phyloP scores from a whole-genome alignment of 768 basidiomycete genomes.

The Lactarius trivialis region DNA sequence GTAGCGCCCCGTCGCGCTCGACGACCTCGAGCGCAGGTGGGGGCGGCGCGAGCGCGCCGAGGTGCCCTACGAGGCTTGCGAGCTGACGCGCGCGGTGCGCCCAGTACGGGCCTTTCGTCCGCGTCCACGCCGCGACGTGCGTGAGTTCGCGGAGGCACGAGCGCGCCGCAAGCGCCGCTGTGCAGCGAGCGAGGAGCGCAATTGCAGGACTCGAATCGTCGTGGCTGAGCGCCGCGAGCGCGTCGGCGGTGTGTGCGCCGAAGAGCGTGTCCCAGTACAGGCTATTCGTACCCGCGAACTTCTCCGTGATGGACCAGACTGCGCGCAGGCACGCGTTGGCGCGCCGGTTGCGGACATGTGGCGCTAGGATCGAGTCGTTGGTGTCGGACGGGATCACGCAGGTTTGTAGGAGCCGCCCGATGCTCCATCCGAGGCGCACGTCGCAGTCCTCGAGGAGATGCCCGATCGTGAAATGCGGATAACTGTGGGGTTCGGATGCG shows the following conservation, averaged over 20 bases:
- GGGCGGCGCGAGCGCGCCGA: background rate
- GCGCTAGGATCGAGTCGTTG: background rate
- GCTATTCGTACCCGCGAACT: background rate
- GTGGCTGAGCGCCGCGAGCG: constrained; percentile 2
- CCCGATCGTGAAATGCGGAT: constrained; percentile 14
- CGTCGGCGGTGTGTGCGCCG: constrained; percentile 9
- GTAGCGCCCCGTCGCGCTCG: constrained; percentile 5
- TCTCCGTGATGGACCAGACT: constrained; percentile 17
- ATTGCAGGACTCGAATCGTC: background rate
- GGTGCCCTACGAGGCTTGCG: background rate
- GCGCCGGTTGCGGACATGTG: background rate
- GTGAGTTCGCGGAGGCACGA: constrained; percentile 13
- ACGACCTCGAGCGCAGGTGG: background rate
- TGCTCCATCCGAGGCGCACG: constrained; percentile 18
- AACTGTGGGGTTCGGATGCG: constrained; percentile 1
- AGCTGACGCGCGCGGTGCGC: constrained; percentile 1
- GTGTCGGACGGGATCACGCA: constrained; percentile 1
- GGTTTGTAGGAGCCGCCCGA: constrained; percentile 15
- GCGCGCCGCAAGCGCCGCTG: constrained; percentile 7
- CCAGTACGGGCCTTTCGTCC: constrained; percentile 4
- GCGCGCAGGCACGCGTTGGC: constrained; percentile 6
- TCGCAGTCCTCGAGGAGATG: constrained; percentile 10
- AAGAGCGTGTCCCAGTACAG: constrained; percentile 18
- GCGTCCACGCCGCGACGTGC: background rate
- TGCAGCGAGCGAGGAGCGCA: constrained; percentile 5